Evolutionary conservation across 805 yeast species (phyloP).

Genomic region (Kluyveromyces starmeri): DNA sequence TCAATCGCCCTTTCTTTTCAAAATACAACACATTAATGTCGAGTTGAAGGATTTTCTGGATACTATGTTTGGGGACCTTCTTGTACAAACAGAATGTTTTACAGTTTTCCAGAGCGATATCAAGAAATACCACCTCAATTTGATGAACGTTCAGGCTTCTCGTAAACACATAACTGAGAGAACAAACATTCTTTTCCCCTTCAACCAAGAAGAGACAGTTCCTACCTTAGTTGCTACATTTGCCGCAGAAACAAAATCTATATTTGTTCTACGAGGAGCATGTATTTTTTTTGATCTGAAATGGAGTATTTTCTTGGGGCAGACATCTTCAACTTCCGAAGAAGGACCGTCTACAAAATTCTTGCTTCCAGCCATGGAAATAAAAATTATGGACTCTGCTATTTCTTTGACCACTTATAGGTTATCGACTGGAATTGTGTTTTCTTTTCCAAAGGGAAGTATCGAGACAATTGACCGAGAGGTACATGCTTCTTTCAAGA

Average conservation of each 20-base stretch:
- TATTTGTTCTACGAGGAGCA: conserved; percentile 39
- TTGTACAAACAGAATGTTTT: neutral
- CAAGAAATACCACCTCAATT: conserved; percentile 9
- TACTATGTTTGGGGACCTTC: neutral
- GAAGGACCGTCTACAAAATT: neutral
- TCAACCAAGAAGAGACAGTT: neutral
- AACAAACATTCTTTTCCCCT: conserved; percentile 24
- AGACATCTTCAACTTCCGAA: neutral
- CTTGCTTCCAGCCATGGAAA: conserved; percentile 10
- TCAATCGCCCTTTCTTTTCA: conserved; percentile 12
- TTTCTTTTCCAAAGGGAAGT: neutral
- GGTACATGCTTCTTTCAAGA: conserved; percentile 33
- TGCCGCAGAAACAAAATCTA: too few species aligned
- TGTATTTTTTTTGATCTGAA: conserved; percentile 49
- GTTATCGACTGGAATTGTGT: conserved; percentile 20
- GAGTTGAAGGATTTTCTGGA: conserved; percentile 5
- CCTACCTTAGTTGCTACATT: too few species aligned
- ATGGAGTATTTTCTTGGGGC: too few species aligned
- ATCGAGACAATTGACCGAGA: conserved; percentile 29
- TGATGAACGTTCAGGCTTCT: conserved; percentile 11
- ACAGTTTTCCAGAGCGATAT: neutral
- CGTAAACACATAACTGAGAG: conserved; percentile 10
- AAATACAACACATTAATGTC: conserved; percentile 10
- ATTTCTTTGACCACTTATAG: conserved; percentile 59
- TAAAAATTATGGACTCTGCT: conserved; percentile 40